These are phyloP conservation scores for Cryoendolithus antarcticus DNA, from an alignment of 2,329 filamentous ascomycete genomes.

Conservation along the genomic window DNA sequence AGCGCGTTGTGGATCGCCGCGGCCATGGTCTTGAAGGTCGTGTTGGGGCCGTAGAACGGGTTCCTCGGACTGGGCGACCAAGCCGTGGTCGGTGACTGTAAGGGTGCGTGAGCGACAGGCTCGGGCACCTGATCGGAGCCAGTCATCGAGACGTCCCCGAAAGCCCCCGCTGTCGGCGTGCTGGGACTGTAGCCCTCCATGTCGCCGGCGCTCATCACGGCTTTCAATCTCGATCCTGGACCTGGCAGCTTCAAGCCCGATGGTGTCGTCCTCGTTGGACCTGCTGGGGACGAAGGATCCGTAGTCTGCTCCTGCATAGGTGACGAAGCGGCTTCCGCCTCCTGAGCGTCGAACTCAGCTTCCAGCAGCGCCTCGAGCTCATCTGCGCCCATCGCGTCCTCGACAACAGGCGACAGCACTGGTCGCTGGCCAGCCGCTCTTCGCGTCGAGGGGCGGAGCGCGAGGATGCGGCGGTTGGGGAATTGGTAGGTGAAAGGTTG, in stretches of 20 bases:
- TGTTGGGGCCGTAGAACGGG: conserved; percentile 1
- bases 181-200: neutral
- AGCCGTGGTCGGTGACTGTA: neutral
- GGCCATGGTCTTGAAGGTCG: conserved; percentile 1
- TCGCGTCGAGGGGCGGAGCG: no score
- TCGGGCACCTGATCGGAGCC: neutral
- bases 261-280: no score
- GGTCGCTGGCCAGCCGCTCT: no score
- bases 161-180: neutral
- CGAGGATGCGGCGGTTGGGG: no score
- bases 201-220: neutral
- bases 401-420: no score
- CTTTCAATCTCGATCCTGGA: neutral
- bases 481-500: no score
- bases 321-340: no score
- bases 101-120: neutral
- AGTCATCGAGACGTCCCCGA: neutral
- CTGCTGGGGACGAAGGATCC: no score
- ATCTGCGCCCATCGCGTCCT: no score
- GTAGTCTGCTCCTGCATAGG: no score
- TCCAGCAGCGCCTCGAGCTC: no score
- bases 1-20: conserved; percentile 1
- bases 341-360: no score
- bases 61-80: neutral
- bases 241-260: neutral